Evolutionary conservation across 164 flowering plant genomes (phyloP).

Genomic region (Annona squamosa): DNA sequence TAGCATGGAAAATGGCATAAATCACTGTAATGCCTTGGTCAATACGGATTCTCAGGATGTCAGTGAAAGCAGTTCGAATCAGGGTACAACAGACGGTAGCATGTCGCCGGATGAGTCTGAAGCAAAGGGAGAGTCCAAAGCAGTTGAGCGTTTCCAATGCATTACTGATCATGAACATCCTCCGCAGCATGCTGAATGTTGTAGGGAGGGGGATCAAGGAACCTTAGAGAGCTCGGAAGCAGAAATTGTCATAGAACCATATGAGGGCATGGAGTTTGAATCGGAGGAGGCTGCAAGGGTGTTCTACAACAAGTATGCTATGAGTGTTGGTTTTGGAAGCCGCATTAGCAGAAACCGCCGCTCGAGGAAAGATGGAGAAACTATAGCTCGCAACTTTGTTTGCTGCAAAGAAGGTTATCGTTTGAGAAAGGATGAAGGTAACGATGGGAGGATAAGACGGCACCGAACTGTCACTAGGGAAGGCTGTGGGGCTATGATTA

Average conservation of each 20-base stretch:
- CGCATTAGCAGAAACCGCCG: conserved; percentile 17
- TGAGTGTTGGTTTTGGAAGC: conserved; percentile 10
- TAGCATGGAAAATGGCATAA: conserved; percentile 1
- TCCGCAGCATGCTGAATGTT: background rate
- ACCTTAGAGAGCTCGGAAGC: background rate
- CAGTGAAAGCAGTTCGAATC: conserved; percentile 9
- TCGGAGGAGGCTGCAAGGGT: conserved; percentile 19
- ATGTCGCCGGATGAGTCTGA: background rate
- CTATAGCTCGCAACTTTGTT: conserved; percentile 16
- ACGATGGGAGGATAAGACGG: conserved; percentile 11
- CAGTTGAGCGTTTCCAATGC: background rate
- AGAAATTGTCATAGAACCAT: conserved; percentile 11
- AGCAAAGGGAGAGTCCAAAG: background rate
- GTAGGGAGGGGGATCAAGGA: background rate
- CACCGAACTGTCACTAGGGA: conserved; percentile 14
- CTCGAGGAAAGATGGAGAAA: conserved; percentile 14
- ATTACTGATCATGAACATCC: background rate
- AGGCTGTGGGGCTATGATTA: conserved; percentile 19
- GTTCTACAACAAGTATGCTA: conserved; percentile 17
- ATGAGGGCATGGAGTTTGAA: conserved; percentile 20
- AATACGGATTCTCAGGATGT: conserved; percentile 2
- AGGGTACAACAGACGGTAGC: background rate
- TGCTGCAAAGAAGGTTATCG: conserved; percentile 14
- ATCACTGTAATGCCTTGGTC: background rate
- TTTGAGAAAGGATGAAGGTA: conserved; percentile 5